Conservation (phyloP, 371 early-diverging fungal species). For the Mucor irregularis region DNA sequence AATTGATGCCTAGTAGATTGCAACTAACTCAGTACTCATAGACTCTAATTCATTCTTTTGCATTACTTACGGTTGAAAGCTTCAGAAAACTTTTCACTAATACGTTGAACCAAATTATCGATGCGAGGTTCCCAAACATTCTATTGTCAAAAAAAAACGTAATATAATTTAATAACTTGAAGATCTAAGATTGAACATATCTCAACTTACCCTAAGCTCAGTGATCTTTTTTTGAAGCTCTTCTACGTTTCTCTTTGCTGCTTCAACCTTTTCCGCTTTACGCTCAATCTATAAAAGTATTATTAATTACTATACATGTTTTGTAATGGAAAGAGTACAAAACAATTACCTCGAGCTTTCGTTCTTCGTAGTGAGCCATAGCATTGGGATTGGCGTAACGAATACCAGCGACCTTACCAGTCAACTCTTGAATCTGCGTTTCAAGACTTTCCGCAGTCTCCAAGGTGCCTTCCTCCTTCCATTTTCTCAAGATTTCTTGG, state of each 20-base stretch:
- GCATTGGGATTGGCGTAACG: slow-evolving; percentile 51
- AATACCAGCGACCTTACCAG: slow-evolving; percentile 52
- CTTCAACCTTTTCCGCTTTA: slow-evolving; percentile 32
- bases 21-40: too few species aligned
- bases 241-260: slow-evolving; percentile 25
- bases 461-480: slow-evolving; percentile 33
- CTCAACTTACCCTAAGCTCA: slow-evolving; percentile 27
- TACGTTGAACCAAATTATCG: slow-evolving; percentile 52
- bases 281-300: slow-evolving; percentile 27
- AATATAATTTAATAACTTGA: neutral
- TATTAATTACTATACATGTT: neutral
- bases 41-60: too few species aligned
- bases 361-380: slow-evolving; percentile 66
- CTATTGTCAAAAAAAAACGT: neutral
- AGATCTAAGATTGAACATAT: too few species aligned
- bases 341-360: slow-evolving; percentile 54
- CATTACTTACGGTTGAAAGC: slow-evolving; percentile 77
- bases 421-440: slow-evolving; percentile 54
- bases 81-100: slow-evolving; percentile 70
- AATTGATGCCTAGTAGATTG: slow-evolving; percentile 80
- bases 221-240: slow-evolving; percentile 35
- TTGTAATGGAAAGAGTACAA: too few species aligned
- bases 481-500: slow-evolving; percentile 31
- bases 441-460: slow-evolving; percentile 19
- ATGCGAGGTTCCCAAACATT: slow-evolving; percentile 71